Conservation (phyloP, 2,329 filamentous ascomycete genomes). For the Fusarium sp. region DNA sequence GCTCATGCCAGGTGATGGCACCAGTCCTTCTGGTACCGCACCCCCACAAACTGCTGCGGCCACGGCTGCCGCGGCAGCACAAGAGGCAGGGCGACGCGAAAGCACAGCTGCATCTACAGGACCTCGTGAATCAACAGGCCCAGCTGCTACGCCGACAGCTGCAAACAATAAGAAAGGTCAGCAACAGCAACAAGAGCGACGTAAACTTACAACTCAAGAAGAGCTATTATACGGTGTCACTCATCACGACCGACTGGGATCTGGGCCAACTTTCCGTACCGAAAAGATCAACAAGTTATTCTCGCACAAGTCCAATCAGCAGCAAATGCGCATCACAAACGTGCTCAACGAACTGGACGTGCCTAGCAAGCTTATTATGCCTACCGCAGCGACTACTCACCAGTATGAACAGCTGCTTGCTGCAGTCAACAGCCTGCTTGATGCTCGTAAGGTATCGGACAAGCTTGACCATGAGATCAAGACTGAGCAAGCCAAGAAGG, state of each 20-base stretch:
- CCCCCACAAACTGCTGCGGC: conserved; percentile 45
- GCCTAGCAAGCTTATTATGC: conserved; percentile 75
- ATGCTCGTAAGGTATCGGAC: conserved; percentile 78
- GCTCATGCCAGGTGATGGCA: conserved; percentile 69
- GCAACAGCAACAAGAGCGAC: conserved; percentile 62
- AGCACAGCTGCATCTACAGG: conserved; percentile 62
- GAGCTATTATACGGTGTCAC: conserved; percentile 85
- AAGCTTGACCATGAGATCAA: conserved; percentile 80
- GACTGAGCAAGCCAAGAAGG: conserved; percentile 67
- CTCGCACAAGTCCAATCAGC: conserved; percentile 78
- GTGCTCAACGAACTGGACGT: conserved; percentile 79
- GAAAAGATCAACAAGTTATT: conserved; percentile 84
- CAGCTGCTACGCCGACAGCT: conserved; percentile 50
- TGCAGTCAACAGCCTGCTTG: conserved; percentile 76
- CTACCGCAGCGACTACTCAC: conserved; percentile 76
- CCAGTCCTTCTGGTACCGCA: conserved; percentile 57
- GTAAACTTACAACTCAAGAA: conserved; percentile 79
- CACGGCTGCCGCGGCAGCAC: conserved; percentile 46
- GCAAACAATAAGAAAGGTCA: conserved; percentile 63
- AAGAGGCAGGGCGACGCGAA: conserved; percentile 60
- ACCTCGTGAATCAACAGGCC: conserved; percentile 50
- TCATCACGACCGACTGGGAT: conserved; percentile 84
- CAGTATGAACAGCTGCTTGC: conserved; percentile 77
- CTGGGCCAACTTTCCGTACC: conserved; percentile 90
- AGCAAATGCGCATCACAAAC: conserved; percentile 79